These are phyloP conservation scores for Curvularia sp. DNA, from an alignment of 2,329 filamentous ascomycete genomes.

Conservation along the genomic window DNA sequence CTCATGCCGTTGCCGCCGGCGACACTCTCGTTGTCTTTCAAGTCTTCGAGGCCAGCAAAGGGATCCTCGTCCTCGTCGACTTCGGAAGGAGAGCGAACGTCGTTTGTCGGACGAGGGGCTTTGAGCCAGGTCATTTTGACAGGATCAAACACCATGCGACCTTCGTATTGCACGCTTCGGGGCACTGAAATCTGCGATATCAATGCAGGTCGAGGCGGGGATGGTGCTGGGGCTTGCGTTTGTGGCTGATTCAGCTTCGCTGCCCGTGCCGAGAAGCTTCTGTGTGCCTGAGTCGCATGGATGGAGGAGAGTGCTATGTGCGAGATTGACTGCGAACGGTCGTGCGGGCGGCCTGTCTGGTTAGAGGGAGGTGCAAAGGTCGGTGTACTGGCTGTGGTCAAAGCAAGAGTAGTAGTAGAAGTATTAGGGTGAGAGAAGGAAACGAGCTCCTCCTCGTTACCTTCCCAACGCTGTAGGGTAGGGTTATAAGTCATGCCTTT, in stretches of 20 bases:
- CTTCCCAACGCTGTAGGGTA: slow-evolving; percentile 86
- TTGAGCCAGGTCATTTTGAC: slow-evolving; percentile 98
- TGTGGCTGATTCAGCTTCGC: slow-evolving; percentile 41
- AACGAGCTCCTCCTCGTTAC: slow-evolving; percentile 85
- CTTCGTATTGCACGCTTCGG: slow-evolving; percentile 89
- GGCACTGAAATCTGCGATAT: slow-evolving; percentile 86
- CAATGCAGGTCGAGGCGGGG: slow-evolving; percentile 71
- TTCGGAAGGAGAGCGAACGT: slow-evolving; percentile 56
- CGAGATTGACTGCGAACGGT: slow-evolving; percentile 49
- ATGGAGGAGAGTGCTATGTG: slow-evolving; percentile 52
- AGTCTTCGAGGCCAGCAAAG: slow-evolving; percentile 92
- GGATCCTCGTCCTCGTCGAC: slow-evolving; percentile 89
- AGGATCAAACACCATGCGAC: slow-evolving; percentile 98
- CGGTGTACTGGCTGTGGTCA: slow-evolving; percentile 51
- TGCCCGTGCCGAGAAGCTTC: slow-evolving; percentile 49
- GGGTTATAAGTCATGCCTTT: slow-evolving; percentile 98
- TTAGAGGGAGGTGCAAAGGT: slow-evolving; percentile 48
- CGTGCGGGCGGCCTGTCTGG: slow-evolving; percentile 40
- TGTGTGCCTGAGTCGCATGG: slow-evolving; percentile 44
- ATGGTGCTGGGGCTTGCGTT: slow-evolving; percentile 58
- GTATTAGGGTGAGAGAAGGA: slow-evolving; percentile 68
- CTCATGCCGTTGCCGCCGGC: slow-evolving; percentile 37
- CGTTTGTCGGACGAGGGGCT: slow-evolving; percentile 55
- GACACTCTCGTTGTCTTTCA: slow-evolving; percentile 69
- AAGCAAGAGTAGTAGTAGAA: slow-evolving; percentile 57